Conservation (phyloP, 192 early-diverging fungal species). For the Linnemannia zychae region DNA sequence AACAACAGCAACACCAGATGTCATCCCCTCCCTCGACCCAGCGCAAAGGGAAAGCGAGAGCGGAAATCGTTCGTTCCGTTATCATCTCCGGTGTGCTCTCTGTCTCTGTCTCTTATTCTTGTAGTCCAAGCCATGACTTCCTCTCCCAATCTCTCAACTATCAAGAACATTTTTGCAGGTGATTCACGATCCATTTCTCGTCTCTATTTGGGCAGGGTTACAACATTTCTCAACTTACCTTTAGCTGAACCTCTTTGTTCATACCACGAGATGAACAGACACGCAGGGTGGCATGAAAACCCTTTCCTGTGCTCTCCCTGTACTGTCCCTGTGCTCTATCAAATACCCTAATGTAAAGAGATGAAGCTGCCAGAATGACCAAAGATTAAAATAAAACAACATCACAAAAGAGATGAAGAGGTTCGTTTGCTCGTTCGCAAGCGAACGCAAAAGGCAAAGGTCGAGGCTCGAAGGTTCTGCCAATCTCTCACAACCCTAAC, state of each 20-base stretch:
- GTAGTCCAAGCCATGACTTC: not conserved
- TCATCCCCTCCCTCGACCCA: not conserved
- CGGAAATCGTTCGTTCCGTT: not conserved
- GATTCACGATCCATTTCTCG: not conserved
- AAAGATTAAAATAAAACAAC: not conserved
- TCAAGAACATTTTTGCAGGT: not conserved
- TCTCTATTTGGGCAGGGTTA: not conserved
- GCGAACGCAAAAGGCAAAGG: no score
- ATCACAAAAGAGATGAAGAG: no score
- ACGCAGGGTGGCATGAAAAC: not conserved
- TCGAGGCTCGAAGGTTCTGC: not conserved
- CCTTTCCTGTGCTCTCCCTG: not conserved
- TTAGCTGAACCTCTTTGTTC: not conserved
- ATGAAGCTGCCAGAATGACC: not conserved
- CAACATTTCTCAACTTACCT: not conserved
- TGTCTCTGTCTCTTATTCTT: not conserved
- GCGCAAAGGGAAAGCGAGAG: not conserved
- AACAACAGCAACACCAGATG: not conserved
- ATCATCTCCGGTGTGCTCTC: not conserved
- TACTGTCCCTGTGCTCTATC: not conserved
- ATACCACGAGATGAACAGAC: not conserved
- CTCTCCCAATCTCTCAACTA: not conserved
- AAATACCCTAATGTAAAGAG: not conserved
- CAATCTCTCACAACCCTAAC: not conserved
- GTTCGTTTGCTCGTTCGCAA: no score